Conservation (phyloP, 805 yeast species). For the Myxozyma geophila region DNA sequence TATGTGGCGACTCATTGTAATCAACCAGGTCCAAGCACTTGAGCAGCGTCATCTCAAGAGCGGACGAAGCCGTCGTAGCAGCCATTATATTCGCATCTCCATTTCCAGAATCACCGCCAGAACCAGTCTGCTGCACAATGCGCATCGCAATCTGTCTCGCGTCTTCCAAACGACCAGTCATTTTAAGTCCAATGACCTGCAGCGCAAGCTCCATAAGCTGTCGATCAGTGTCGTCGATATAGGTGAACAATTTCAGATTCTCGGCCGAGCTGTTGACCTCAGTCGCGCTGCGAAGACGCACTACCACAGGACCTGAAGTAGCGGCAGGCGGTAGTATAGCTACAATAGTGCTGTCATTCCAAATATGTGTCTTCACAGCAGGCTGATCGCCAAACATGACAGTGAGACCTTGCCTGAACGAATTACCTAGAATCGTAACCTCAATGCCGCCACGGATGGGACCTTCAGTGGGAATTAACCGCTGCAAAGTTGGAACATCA, state of each 20-base stretch:
- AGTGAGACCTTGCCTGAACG: conserved; percentile 78
- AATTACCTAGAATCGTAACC: conserved; percentile 84
- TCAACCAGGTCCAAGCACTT: conserved; percentile 67
- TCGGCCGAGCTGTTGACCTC: conserved; percentile 27
- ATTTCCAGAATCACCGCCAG: conserved; percentile 44
- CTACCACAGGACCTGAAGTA: conserved; percentile 88
- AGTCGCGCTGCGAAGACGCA: conserved; percentile 66
- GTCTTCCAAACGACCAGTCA: conserved; percentile 95
- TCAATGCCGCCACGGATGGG: conserved; percentile 96
- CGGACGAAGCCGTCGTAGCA: conserved; percentile 24
- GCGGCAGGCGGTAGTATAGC: conserved; percentile 92
- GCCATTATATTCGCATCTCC: conserved; percentile 39
- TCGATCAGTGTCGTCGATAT: conserved; percentile 92
- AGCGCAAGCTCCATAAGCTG: conserved; percentile 93
- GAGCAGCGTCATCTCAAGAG: conserved; percentile 51
- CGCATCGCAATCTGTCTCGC: conserved; percentile 92
- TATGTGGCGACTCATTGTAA: conserved; percentile 51
- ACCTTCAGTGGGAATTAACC: conserved; percentile 94
- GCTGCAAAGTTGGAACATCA: conserved; percentile 64
- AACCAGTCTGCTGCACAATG: conserved; percentile 68
- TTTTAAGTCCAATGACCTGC: conserved; percentile 94
- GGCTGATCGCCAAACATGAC: conserved; percentile 77
- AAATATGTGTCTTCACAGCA: conserved; percentile 78
- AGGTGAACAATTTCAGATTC: conserved; percentile 71
- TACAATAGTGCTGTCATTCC: conserved; percentile 94